Base-by-base conservation (phyloP, 1,284 basidiomycete species). In the Pyrrhoderma lamaoense region DNA sequence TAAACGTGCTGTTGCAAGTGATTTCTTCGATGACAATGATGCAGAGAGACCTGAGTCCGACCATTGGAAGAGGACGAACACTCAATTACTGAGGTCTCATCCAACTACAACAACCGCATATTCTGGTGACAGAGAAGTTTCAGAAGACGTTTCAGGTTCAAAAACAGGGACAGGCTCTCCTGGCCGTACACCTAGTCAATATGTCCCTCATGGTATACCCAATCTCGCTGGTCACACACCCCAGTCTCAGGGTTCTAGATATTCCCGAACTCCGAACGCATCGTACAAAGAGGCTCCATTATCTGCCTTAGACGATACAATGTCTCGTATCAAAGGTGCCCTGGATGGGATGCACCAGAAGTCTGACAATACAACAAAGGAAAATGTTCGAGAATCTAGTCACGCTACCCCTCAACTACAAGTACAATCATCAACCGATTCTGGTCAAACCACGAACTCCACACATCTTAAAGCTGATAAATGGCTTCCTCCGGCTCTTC, bases 321-420 rank as follows among this genome's bases (percentile, higher is more conserved):
- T 96, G 76, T 90, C 87, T 4, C 79, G 91, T 25, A 91, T 96
- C 61, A 92, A 88, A 62, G 90, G 88, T 19, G 92, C 85, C 3
- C 69, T 95, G 61, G 77, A 81, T 62, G 77, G 76, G 36, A 86
- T 89, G 77, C 80, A 86, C 9, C 44, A 56, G 9, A 37, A 31
- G 8, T 25, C 37, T 25, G 50, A 42, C 2, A 40, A 14, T 13
- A 19, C 8, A 8, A 43, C 35, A 36, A 13, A 13, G 16, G 42
- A 27, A 25, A 16, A 44, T 39, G 14, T 8, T 7, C 27, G 27
- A 31, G 27, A 31, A 31, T 5, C 27, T 31, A 5, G 7, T 5
- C 27, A 31, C 27, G 7, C 27, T 11, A 11, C 11, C 11, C n/a
- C n/a, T n/a, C n/a, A n/a, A n/a, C n/a, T n/a, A n/a, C n/a, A n/a